Percentiles rank a stretch among this genome's conserved stretches.
Evolutionary conservation across 2,329 filamentous ascomycete genomes (phyloP).

Genomic region (Didymella sp.): DNA sequence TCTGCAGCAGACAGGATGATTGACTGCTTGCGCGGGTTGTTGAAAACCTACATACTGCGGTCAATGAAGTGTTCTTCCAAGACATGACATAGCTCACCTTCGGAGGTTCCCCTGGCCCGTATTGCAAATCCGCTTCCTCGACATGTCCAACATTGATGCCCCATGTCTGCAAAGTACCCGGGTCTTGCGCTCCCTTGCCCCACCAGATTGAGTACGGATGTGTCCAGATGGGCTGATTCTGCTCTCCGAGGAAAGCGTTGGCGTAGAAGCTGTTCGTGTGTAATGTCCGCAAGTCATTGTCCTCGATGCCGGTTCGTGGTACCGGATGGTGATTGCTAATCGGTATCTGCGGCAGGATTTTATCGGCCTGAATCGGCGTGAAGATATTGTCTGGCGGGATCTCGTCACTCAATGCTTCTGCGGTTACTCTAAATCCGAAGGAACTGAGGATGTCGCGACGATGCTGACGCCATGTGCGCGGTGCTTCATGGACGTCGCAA

Average conservation of each 20-base stretch:
- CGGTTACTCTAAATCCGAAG: conserved; percentile 15
- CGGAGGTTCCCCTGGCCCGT: conserved; percentile 58
- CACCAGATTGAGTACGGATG: conserved; percentile 64
- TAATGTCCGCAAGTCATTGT: conserved; percentile 55
- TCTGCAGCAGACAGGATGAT: conserved; percentile 81
- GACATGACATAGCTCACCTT: conserved; percentile 18
- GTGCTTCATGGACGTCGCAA: neutral
- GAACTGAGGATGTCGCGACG: conserved; percentile 22
- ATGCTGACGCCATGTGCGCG: conserved; percentile 8
- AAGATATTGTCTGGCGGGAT: conserved; percentile 49
- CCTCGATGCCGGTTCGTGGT: conserved; percentile 48
- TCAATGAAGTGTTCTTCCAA: neutral
- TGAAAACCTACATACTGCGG: conserved; percentile 63
- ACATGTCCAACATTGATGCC: conserved; percentile 81
- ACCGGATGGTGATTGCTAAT: conserved; percentile 52
- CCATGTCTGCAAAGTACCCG: conserved; percentile 64
- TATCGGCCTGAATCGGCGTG: conserved; percentile 50
- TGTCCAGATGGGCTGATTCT: conserved; percentile 73
- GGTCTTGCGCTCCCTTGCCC: conserved; percentile 56
- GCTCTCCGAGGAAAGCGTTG: conserved; percentile 79
- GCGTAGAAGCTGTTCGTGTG: conserved; percentile 75
- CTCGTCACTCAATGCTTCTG: conserved; percentile 5
- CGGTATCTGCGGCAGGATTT: conserved; percentile 52
- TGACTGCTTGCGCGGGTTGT: conserved; percentile 84
- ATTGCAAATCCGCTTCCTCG: conserved; percentile 70